These are phyloP conservation scores for Pleurotus platypus DNA, from an alignment of 768 basidiomycete species.

Conservation along the genomic window DNA sequence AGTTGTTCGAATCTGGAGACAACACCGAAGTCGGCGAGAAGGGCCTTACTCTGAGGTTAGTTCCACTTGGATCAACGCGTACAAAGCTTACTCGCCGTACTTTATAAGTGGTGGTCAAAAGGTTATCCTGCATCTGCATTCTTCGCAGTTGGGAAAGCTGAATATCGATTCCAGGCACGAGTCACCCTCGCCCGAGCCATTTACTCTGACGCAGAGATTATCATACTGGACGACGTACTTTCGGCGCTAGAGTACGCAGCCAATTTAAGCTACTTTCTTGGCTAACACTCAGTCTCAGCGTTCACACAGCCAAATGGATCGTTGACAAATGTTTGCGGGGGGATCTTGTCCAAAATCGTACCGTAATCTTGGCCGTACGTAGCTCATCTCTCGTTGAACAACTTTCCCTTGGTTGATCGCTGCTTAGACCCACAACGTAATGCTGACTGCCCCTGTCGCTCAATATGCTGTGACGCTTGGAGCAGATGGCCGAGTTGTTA, in stretches of 20 bases:
- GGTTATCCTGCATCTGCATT: conserved; percentile 5
- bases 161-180: conserved; percentile 35
- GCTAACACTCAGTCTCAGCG: conserved; percentile 23
- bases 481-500: conserved; percentile 46
- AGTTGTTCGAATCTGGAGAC: conserved; percentile 66
- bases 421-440: conserved; percentile 45
- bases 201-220: conserved; percentile 49
- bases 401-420: too few species aligned
- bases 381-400: too few species aligned
- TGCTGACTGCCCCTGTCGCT: conserved; percentile 49
- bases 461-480: conserved; percentile 54
- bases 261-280: neutral
- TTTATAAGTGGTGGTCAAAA: conserved; percentile 42
- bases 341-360: conserved; percentile 72
- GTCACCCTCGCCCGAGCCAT: conserved; percentile 43
- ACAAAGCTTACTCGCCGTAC: neutral
- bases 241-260: conserved; percentile 34
- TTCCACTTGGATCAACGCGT: neutral
- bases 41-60: conserved; percentile 47
- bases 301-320: conserved; percentile 80
- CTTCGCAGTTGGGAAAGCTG: too few species aligned
- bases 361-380: conserved; percentile 75
- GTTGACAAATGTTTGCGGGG: conserved; percentile 78
- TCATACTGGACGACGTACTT: conserved; percentile 73
- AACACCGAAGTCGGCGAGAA: conserved; percentile 71